Evolutionary conservation across 495 filamentous ascomycete species (phyloP).

Genomic region (Aspergillus coremiiformis): DNA sequence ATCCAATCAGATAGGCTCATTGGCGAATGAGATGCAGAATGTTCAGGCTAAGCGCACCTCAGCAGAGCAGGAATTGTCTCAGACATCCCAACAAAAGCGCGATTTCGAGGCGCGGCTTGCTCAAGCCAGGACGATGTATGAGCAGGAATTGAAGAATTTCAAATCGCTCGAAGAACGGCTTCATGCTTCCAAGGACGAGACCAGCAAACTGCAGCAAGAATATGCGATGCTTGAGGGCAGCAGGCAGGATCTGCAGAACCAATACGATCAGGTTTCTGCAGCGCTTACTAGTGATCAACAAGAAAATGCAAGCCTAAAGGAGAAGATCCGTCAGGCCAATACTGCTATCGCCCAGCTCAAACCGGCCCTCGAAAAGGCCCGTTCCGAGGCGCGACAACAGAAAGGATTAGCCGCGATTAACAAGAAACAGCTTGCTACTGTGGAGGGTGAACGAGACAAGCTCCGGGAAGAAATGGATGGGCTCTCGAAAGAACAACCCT

Average conservation of each 20-base stretch:
- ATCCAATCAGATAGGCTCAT: conserved; percentile 84
- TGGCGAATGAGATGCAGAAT: conserved; percentile 89
- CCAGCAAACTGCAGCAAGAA: conserved; percentile 73
- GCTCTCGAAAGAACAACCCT: conserved; percentile 46
- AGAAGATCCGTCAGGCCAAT: conserved; percentile 77
- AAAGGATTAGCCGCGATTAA: conserved; percentile 95
- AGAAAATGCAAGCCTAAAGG: conserved; percentile 79
- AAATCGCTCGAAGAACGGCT: conserved; percentile 79
- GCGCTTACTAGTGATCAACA: conserved; percentile 80
- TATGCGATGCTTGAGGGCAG: conserved; percentile 72
- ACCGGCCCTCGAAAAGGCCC: conserved; percentile 83
- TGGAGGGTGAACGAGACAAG: conserved; percentile 80
- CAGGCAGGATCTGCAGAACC: conserved; percentile 75
- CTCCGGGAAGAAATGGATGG: conserved; percentile 69
- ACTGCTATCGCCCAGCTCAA: conserved; percentile 72
- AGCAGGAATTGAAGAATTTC: conserved; percentile 83
- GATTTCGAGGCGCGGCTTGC: conserved; percentile 83
- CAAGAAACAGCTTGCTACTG: conserved; percentile 90
- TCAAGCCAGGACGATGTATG: conserved; percentile 78
- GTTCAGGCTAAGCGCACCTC: conserved; percentile 71
- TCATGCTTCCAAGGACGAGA: conserved; percentile 64
- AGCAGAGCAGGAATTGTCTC: conserved; percentile 70
- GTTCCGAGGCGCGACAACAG: conserved; percentile 83
- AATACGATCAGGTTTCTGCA: conserved; percentile 66
- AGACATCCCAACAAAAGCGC: conserved; percentile 75